Evolutionary conservation across 2,329 filamentous ascomycete species (phyloP).

Genomic region (Sporothrix brunneoviolacea): DNA sequence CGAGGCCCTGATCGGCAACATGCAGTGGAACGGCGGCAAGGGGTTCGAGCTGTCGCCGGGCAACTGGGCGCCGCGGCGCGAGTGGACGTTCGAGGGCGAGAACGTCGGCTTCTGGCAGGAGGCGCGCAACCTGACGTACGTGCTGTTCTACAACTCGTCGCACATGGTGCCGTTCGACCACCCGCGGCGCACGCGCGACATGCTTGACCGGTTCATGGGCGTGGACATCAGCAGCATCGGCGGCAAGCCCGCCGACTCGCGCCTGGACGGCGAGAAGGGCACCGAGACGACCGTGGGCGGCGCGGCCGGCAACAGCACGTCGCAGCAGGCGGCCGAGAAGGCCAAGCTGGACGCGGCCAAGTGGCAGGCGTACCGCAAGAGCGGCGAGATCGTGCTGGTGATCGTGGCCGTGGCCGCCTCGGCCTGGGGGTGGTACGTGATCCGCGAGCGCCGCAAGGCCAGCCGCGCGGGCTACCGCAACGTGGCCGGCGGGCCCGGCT

Average conservation of each 20-base stretch:
- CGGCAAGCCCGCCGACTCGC: conserved; percentile 68
- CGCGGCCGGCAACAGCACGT: conserved; percentile 56
- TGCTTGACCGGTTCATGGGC: conserved; percentile 94
- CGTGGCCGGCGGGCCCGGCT: conserved; percentile 32
- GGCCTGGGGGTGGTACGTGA: conserved; percentile 68
- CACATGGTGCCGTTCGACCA: conserved; percentile 99
- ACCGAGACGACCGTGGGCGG: conserved; percentile 71
- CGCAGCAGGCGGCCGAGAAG: conserved; percentile 60
- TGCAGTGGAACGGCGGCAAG: conserved; percentile 85
- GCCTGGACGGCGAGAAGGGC: conserved; percentile 78
- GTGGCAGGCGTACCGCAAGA: conserved; percentile 83
- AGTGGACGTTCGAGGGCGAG: conserved; percentile 91
- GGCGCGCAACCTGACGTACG: conserved; percentile 90
- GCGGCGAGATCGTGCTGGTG: conserved; percentile 76
- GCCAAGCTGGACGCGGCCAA: conserved; percentile 73
- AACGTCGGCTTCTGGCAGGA: conserved; percentile 87
- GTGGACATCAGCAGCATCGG: conserved; percentile 89
- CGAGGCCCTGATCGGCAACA: conserved; percentile 79
- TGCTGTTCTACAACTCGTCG: conserved; percentile 89
- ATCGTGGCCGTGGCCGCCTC: conserved; percentile 69
- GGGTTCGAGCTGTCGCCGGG: conserved; percentile 86
- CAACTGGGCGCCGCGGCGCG: conserved; percentile 81
- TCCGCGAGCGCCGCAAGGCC: conserved; percentile 52
- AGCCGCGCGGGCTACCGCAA: conserved; percentile 43
- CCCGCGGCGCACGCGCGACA: conserved; percentile 78